Base-by-base conservation (phyloP, 1,139 yeast species). In the Scheffersomyces stambukii region DNA sequence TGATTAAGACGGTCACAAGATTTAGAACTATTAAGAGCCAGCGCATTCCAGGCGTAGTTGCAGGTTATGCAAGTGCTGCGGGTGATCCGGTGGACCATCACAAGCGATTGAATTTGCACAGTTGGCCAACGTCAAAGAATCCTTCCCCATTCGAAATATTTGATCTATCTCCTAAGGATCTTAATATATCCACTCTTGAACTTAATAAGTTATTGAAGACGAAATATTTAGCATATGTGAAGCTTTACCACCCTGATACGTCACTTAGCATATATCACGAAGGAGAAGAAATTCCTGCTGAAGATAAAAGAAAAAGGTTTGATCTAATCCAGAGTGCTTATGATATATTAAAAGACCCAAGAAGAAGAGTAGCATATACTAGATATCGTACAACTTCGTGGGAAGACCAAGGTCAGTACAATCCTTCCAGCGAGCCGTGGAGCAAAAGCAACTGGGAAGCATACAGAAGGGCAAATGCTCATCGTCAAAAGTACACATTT, bases 231-330 rank as follows among this genome's bases (percentile, higher is more conserved):
- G 66, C 71, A 32, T 70, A 78, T 32, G 91, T 93, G 10, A 86
- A 84, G 52, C 50, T 78, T 6, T 89, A 91, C 48, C 97, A 91
- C 47, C 97, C 98, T 0, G 98, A 91, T 56, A 58, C 80, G 3
- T 40, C 52, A 4, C 52, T 64, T 9, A 47, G 48, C 9, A 38
- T 54, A 10, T 45, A 57, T 4, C 39, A 54, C 9, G 50, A 53
- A 12, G 52, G 62, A 3, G 47, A 51, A 9, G 44, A 48, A 2
- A 43, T 55, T n/a, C 53, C 67, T 0, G 41, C 42, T 1, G 64
- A 60, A 3, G 58, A 59, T 30, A 78, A 77, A 40, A 52, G 75
- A 21, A 69, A 63, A 10, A 58, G 95, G 33, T 89, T 86, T 53
- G 84, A 82, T 45, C 61, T 70, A 38, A 57, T 88, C 5, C 78